Conservation (phyloP, 805 yeast species). For the Hanseniaspora lachancei region DNA sequence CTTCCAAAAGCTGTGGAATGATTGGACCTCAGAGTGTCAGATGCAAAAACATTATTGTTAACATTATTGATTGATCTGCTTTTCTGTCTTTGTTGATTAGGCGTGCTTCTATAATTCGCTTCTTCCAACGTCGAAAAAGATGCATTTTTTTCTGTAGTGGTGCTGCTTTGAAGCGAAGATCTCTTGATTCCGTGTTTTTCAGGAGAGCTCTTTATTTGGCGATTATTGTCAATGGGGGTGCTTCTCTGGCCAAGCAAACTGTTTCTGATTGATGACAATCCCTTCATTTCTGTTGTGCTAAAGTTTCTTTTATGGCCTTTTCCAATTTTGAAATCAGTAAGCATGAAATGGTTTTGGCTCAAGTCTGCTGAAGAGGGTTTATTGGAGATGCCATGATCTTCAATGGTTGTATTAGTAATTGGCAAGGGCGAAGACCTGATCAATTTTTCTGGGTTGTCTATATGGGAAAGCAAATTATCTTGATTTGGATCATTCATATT, state of each 20-base stretch:
- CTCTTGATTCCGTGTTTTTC: not conserved
- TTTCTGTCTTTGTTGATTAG: not conserved
- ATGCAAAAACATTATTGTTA: not conserved
- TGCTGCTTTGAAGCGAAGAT: not conserved
- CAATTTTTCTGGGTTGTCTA: not conserved
- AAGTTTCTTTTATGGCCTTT: not conserved
- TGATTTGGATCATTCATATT: not conserved
- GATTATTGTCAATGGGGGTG: not conserved
- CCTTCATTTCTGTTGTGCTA: not conserved
- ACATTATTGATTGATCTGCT: not conserved
- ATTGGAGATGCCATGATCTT: not conserved
- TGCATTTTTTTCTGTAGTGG: not conserved
- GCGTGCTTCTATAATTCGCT: not conserved
- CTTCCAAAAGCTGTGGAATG: not conserved
- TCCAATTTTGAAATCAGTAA: conserved; percentile 6
- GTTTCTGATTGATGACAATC: conserved; percentile 7
- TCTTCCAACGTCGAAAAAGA: not conserved
- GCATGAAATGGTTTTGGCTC: not conserved
- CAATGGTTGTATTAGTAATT: too few species aligned
- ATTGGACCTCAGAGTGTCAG: not conserved
- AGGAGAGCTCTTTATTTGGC: not conserved
- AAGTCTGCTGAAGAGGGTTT: not conserved
- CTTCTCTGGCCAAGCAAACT: not conserved
- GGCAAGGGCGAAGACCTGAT: too few species aligned
- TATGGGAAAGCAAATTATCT: not conserved